These are phyloP conservation scores for Escallonia herrerae DNA, from an alignment of 129 eudicot species.

Conservation along the genomic window DNA sequence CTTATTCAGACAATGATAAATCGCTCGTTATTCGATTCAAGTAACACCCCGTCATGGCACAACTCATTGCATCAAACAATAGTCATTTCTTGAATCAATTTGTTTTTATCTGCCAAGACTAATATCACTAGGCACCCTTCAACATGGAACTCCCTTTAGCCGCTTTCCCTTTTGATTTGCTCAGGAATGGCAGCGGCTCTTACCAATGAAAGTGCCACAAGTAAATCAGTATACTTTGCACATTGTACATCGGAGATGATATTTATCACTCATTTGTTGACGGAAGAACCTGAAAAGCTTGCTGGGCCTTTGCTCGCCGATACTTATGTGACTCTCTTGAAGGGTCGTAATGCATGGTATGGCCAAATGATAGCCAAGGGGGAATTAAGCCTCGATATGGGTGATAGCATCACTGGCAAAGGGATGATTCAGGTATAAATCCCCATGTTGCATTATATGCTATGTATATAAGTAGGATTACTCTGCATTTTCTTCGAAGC, in stretches of 20 bases:
- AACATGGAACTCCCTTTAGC: not conserved
- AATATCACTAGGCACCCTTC: too few relatives aligned
- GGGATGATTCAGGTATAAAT: constrained; percentile 79
- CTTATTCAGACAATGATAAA: too few relatives aligned
- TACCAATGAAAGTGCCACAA: constrained; percentile 90
- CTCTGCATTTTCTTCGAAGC: not conserved
- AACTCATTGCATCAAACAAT: too few relatives aligned
- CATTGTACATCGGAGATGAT: constrained; percentile 97
- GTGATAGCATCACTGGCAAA: constrained; percentile 86
- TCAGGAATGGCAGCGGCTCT: constrained; percentile 87
- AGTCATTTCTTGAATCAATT: too few relatives aligned
- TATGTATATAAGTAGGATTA: not conserved
- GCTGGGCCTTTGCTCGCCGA: constrained; percentile 95
- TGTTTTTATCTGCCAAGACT: too few relatives aligned
- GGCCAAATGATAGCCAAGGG: constrained; percentile 94
- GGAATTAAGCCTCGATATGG: constrained; percentile 78
- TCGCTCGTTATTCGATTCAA: too few relatives aligned
- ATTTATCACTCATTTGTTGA: constrained; percentile 76
- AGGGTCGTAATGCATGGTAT: constrained; percentile 96
- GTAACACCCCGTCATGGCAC: too few relatives aligned
- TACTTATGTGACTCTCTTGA: constrained; percentile 75
- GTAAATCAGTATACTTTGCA: constrained; percentile 92
- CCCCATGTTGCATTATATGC: too few relatives aligned
- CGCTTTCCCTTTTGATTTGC: constrained; percentile 2
- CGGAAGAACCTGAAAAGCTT: constrained; percentile 90